Evolutionary conservation across 345 rosid genomes (phyloP), one percentile per base, ranked within the genome.

Genomic region (Rubroshorea leprosula): DNA sequence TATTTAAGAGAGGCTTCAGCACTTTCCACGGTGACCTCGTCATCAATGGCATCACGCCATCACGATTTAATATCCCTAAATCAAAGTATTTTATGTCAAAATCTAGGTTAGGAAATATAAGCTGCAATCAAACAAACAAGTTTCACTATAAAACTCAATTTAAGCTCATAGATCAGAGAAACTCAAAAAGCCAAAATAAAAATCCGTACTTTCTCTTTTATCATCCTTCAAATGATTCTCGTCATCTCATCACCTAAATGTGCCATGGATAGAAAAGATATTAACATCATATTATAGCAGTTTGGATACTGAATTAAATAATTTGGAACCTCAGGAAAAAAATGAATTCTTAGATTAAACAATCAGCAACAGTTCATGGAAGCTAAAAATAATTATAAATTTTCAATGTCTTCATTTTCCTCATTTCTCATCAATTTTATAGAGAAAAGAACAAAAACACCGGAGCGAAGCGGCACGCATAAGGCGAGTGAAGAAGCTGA

Each of bases 181-280:
- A 11, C 3, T 7, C 8, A 25, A 61, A 23, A 29, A 26, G 66
- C 20, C 22, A 20, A 61, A 57, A 23, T 41, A 35, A 20, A 31
- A 49, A 64, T 54, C 13, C 74, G 24, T 68, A 93, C 97, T 78
- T 87, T 89, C 15, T 93, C 90, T 63, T 93, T 93, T 48, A 87
- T 85, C 94, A 77, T 76, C 55, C 55, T 70, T 94, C 99, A 89
- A 48, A 93, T 93, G 44, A 93, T 74, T 75, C 99, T 85, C 5
- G 97, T 73, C 97, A 93, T 93, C 69, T 93, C 99, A 76, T 93
- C 99, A 49, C 99, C 99, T 86, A 59, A 54, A 59, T 51, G 41
- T 27, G 16, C 65, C 12, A 6, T 47, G 19, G 15, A 54, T 0
- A 14, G 44, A 49, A 45, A 12, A 58, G 18, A 0, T 3, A n/a